Evolutionary conservation across 1,284 basidiomycete genomes (phyloP), one percentile per base, ranked within the genome.

Genomic region (Trametes polyzona): DNA sequence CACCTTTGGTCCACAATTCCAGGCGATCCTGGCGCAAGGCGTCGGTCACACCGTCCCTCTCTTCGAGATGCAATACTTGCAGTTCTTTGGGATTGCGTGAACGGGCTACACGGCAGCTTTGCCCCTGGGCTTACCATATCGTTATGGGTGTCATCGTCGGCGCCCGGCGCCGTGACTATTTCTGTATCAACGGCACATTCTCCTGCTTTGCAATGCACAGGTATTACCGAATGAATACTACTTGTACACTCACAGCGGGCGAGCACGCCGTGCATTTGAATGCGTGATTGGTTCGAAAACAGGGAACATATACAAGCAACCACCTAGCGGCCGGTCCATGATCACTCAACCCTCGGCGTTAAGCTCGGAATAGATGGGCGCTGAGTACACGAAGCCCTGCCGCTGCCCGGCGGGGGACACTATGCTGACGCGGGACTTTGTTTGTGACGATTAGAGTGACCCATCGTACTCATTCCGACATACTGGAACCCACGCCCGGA

Each of bases 1-100:
- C 1, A 72, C 73, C n/a, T 82, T 75, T 62, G 81, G 80, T 0
- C 73, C 78, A 23, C 74, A 77, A 57, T 70, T 81, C 55, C 74
- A 79, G 61, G 81, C 72, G 3, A 79, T 79, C 60, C 67, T 71
- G 42, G 79, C 78, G 1, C 65, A 71, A 48, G 75, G 74, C 24
- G 76, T 81, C 9, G 76, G 75, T 29, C 80, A 81, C 69, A 78
- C 76, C 37, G 59, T 64, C 8, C 62, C 62, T 30, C 52, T 63
- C 41, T 63, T 61, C 52, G 62, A 64, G 55, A 56, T 59, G 36
- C 62, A 59, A 30, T 64, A 64, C 46, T 42, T 64, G 14, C 41
- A 64, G 52, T 64, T 64, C 48, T 46, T 64, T 19, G 44, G 44
- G 11, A 47, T 47, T 24, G 44, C 44, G n/a, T 47, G 44, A 47